These are phyloP conservation scores for Cordyceps javanica DNA, from an alignment of 2,329 filamentous ascomycete genomes.

Conservation along the genomic window DNA sequence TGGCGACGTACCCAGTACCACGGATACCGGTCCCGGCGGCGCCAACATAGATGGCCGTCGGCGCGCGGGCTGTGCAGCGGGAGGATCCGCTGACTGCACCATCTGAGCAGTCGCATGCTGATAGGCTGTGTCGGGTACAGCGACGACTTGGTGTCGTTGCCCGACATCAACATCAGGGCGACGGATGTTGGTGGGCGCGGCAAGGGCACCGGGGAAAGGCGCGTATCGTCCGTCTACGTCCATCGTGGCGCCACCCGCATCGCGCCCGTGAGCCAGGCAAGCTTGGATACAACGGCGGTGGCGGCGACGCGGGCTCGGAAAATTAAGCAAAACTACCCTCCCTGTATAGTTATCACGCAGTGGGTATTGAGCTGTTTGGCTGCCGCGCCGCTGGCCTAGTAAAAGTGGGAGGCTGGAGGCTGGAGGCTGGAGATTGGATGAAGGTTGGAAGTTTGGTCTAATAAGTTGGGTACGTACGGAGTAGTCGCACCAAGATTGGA, in stretches of 20 bases:
- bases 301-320: background rate
- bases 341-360: background rate
- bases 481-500: no score
- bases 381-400: no score
- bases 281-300: background rate
- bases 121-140: background rate
- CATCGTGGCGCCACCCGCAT: background rate
- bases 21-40: background rate
- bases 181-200: background rate
- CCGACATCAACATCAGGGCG: background rate
- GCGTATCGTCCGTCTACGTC: background rate
- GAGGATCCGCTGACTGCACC: background rate
- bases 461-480: no score
- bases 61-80: background rate
- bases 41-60: background rate
- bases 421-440: no score
- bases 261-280: background rate
- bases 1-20: conserved; percentile 2
- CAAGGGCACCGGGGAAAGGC: background rate
- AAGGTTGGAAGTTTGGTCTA: no score
- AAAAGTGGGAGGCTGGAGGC: no score
- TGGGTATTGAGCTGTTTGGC: background rate
- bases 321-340: background rate
- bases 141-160: background rate
- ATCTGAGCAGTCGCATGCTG: background rate